Evolutionary conservation across 257 asterid species (phyloP), one percentile per base, ranked within the genome.

Genomic region (Cinchona pubescens): DNA sequence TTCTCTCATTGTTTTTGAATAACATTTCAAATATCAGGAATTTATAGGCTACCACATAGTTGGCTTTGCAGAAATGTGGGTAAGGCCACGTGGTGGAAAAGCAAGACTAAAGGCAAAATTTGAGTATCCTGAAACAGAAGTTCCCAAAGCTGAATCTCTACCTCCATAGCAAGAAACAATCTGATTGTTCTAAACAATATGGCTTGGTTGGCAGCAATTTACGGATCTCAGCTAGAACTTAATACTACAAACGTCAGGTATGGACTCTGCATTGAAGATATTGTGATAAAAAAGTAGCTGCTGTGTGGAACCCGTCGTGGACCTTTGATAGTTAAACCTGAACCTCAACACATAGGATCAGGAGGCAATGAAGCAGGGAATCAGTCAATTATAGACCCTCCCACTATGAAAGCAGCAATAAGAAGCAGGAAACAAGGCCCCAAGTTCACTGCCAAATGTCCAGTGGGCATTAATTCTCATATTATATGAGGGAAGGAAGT

Each of bases 341-440:
- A 70, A 75, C 51, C 62, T 60, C 67, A 72, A 30, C 56, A 51
- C 62, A 59, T 78, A 76, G 71, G 32, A 64, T 18, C 63, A 79
- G 67, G 68, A 29, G 77, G 76, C 80, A 62, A 69, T 45, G 59
- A 75, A 60, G 86, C 84, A 71, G 80, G 45, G 78, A 79, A 84
- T 25, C 76, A 37, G 86, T n/a, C n/a, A 84, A 58, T 68, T 21
- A 46, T 46, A 55, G 55, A 66, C 67, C 85, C 74, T 80, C 67
- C 69, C 51, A 85, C 34, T 75, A 67, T 65, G 77, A 76, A 68
- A 27, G 34, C 64, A 76, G 53, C 73, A 59, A 75, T 67, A 43
- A 49, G 79, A 77, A 80, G 79, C 84, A 77, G 87, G 86, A 84
- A 82, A 82, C 82, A 74, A 62, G 84, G 82, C 45, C 80, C 86